Evolutionary conservation across 2,329 filamentous ascomycete genomes (phyloP).

Genomic region (Neoascochyta sp.): DNA sequence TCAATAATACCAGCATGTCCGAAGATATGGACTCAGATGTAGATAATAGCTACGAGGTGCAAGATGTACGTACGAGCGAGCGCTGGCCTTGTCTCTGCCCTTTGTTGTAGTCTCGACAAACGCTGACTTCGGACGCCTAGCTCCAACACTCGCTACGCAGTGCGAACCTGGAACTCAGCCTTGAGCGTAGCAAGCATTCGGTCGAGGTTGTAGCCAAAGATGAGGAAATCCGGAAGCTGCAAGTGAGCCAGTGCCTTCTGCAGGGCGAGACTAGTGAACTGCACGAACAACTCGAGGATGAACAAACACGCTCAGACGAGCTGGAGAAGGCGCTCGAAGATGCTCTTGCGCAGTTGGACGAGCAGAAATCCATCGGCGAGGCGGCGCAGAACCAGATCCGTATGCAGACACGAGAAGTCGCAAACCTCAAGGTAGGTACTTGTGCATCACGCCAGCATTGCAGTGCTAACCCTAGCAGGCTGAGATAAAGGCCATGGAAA

Average conservation of each 20-base stretch:
- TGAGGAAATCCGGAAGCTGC: slow-evolving; percentile 68
- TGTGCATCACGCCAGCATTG: slow-evolving; percentile 42
- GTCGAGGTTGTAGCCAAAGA: slow-evolving; percentile 68
- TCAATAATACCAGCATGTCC: slow-evolving; percentile 25
- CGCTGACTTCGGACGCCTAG: slow-evolving; percentile 21
- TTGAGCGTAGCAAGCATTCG: slow-evolving; percentile 62
- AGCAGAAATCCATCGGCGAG: slow-evolving; percentile 45
- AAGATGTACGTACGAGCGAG: slow-evolving; percentile 30
- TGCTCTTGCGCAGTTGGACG: slow-evolving; percentile 45
- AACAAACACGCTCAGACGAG: slow-evolving; percentile 58
- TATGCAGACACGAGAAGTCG: slow-evolving; percentile 52
- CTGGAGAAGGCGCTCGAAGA: slow-evolving; percentile 52
- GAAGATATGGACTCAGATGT: slow-evolving; percentile 23
- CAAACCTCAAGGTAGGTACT: slow-evolving; percentile 54
- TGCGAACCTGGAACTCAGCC: slow-evolving; percentile 62
- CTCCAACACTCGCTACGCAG: slow-evolving; percentile 52
- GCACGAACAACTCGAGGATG: slow-evolving; percentile 58
- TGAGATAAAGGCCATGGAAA: slow-evolving; percentile 67
- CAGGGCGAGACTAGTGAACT: slow-evolving; percentile 69
- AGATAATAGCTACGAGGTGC: slow-evolving; percentile 29
- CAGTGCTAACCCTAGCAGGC: slow-evolving; percentile 48
- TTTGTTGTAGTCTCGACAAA: slow-evolving; percentile 7
- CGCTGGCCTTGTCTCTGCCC: slow-evolving; percentile 1
- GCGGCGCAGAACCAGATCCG: slow-evolving; percentile 51
- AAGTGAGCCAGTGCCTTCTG: slow-evolving; percentile 62